Base-by-base conservation (phyloP, 2,329 filamentous ascomycete species). In the Dactylellina sp. region DNA sequence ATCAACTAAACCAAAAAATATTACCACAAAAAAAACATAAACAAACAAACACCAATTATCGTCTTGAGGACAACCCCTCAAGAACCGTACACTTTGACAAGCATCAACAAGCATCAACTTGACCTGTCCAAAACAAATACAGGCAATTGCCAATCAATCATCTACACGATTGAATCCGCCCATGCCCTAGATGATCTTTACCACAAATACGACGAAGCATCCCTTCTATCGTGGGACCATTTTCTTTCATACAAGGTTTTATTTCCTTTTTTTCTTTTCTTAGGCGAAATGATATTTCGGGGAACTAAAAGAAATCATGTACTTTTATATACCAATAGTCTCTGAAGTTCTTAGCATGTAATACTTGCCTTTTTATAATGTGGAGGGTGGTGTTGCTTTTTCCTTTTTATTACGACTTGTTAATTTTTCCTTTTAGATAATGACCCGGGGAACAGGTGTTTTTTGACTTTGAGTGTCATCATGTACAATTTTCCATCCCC, bases 271-370 rank as follows among this genome's bases (percentile, higher is more conserved):
- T 50, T 22, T n/a, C 20, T 24, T 20, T 35, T 57, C 37, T 7
- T 20, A 44, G 53, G 52, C 42, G 32, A 52, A 50, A 50, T 70
- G 14, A 42, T 55, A 47, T 49, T 39, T 39, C 47, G 64, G 64
- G 25, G 56, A 25, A 42, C 32, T 20, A 56, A 60, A 49, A 53
- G 57, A 62, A 70, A 46, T 50, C 56, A 70, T 70, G 64, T 70
- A 70, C 49, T 70, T 70, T 70, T 70, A 70, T 70, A 56, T 49
- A 70, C 47, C 55, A 55, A 56, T 39, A 47, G 11, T 24, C 49
- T 28, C 37, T 42, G 12, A 46, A 20, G 37, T 22, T 53, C 35
- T 56, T 62, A 70, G 64, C 64, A 70, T 70, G 64, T 62, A 61
- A 55, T 61, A 56, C 47, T 39, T 25, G 22, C 39, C 39, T 65